Conservation (phyloP, 2,329 filamentous ascomycete species). For the Raffaelea ambrosiae region DNA sequence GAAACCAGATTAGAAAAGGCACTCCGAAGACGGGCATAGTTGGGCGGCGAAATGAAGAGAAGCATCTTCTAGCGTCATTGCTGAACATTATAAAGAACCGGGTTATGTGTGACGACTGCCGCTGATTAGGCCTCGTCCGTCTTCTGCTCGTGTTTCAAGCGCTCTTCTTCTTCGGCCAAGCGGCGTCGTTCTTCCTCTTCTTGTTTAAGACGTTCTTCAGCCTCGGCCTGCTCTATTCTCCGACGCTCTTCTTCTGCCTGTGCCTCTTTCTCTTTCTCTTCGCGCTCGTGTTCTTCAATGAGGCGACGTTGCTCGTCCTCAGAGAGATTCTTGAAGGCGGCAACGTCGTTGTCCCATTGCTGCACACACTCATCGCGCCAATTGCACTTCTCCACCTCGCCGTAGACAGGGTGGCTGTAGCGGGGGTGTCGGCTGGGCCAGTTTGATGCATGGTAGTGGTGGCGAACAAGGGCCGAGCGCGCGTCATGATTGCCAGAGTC, state of each 20-base stretch:
- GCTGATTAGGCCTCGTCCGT: neutral
- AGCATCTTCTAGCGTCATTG: neutral
- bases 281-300: constrained; percentile 27
- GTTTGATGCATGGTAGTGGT: constrained; percentile 66
- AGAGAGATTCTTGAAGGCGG: constrained; percentile 48
- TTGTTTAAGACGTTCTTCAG: constrained; percentile 25
- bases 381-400: constrained; percentile 63
- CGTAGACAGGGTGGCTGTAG: constrained; percentile 59
- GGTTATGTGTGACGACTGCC: neutral
- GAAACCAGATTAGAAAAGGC: neutral
- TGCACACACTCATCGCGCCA: constrained; percentile 57
- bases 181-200: constrained; percentile 9
- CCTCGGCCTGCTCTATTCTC: constrained; percentile 16
- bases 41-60: neutral
- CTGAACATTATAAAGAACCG: too few relatives aligned
- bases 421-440: constrained; percentile 61
- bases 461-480: constrained; percentile 58
- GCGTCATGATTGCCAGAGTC: constrained; percentile 63
- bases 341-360: constrained; percentile 57
- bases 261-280: constrained; percentile 18
- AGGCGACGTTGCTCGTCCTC: constrained; percentile 50
- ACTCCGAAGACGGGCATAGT: neutral
- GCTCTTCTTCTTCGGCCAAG: constrained; percentile 8
- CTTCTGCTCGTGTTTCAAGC: constrained; percentile 3
- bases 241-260: constrained; percentile 13